Evolutionary conservation across 177 flowering plant genomes (phyloP).

Genomic region (Vitis hybrid): DNA sequence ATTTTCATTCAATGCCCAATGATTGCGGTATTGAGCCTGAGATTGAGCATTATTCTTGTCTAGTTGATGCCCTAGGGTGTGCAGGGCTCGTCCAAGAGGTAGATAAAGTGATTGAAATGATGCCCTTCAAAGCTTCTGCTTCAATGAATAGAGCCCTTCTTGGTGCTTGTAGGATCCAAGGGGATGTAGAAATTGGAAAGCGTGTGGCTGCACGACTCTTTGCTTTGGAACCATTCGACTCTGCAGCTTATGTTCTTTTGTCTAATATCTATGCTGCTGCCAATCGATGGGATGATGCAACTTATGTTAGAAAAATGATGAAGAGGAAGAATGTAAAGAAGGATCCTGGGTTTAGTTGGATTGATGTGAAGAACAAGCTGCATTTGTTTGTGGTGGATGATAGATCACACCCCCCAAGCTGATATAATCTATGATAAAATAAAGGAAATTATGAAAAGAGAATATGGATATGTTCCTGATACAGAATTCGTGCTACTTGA

Average conservation of each 20-base stretch:
- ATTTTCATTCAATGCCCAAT: slow-evolving; percentile 42
- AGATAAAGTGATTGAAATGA: slow-evolving; percentile 38
- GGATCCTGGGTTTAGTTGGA: slow-evolving; percentile 67
- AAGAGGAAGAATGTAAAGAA: slow-evolving; percentile 41
- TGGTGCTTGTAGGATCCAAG: slow-evolving; percentile 52
- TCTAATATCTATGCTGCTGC: slow-evolving; percentile 58
- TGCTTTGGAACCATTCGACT: slow-evolving; percentile 50
- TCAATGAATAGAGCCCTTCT: slow-evolving; percentile 58
- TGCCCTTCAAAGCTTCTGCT: slow-evolving; percentile 51
- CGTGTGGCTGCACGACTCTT: slow-evolving; percentile 37
- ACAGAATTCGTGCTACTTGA: slow-evolving; percentile 43
- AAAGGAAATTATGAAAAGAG: slow-evolving; percentile 38
- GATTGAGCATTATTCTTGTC: slow-evolving; percentile 63
- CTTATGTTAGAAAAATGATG: slow-evolving; percentile 50
- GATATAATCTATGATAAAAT: slow-evolving; percentile 41
- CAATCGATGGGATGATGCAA: slow-evolving; percentile 46
- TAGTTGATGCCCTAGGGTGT: slow-evolving; percentile 61
- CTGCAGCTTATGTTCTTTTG: slow-evolving; percentile 53
- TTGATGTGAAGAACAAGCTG: slow-evolving; percentile 46
- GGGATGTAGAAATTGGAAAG: slow-evolving; percentile 42
- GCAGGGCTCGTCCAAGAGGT: slow-evolving; percentile 58
- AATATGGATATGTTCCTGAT: slow-evolving; percentile 55
- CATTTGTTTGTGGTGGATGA: slow-evolving; percentile 57
- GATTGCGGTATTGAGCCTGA: slow-evolving; percentile 47
- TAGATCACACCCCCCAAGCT: slow-evolving; percentile 40